Conservation (phyloP, 176 grass and related monocot genomes). For the Leersia perrieri region DNA sequence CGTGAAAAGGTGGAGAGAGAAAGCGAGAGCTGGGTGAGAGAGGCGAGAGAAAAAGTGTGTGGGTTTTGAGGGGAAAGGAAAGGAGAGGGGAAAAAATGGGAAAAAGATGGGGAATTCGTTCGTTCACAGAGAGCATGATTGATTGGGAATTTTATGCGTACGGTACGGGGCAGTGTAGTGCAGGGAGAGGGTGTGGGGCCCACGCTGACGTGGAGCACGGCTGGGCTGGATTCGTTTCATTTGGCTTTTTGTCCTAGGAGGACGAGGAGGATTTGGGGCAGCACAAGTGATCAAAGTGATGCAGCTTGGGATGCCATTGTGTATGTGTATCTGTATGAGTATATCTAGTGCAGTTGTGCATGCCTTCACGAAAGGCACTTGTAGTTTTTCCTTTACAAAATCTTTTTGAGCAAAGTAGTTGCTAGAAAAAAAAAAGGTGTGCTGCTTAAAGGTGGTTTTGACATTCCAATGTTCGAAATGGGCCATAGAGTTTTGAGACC, state of each 20-base stretch:
- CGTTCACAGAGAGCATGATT: too few relatives aligned
- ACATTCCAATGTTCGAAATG: neutral
- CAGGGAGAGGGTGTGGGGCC: neutral
- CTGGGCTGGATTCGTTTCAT: neutral
- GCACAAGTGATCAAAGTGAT: too few relatives aligned
- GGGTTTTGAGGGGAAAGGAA: too few relatives aligned
- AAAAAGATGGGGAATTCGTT: neutral
- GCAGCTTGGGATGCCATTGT: neutral
- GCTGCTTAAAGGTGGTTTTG: neutral
- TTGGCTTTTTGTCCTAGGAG: neutral
- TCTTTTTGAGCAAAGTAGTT: neutral
- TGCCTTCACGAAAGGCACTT: neutral
- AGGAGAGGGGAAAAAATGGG: neutral
- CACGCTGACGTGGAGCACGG: slow-evolving; percentile 26
- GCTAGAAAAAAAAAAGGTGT: too few relatives aligned
- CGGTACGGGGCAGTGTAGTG: neutral
- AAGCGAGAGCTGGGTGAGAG: neutral
- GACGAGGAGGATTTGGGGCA: too few relatives aligned
- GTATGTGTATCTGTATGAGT: too few relatives aligned
- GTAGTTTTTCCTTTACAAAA: neutral
- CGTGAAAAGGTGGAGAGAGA: slow-evolving; percentile 10
- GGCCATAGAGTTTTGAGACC: too few relatives aligned
- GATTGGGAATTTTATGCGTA: neutral
- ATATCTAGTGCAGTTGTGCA: neutral
- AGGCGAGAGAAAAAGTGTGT: too few relatives aligned